These are phyloP conservation scores for Solanum raphanifolium DNA, from an alignment of 257 asterid species.

Conservation along the genomic window DNA sequence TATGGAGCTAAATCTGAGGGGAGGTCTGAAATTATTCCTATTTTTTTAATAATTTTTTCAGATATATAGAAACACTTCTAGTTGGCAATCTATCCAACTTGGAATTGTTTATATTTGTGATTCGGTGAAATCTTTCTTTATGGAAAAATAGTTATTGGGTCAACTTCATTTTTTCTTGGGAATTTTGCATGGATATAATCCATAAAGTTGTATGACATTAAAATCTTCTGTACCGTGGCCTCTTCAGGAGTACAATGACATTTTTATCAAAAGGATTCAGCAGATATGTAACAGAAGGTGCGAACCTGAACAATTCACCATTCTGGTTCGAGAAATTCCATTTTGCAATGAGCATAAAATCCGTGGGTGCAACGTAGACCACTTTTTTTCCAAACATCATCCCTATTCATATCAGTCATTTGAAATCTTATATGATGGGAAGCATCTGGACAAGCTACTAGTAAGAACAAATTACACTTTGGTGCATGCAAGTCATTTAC, in stretches of 20 bases:
- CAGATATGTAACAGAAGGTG: constrained; percentile 58
- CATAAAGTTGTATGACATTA: neutral
- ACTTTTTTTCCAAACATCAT: constrained; percentile 71
- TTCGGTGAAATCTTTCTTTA: neutral
- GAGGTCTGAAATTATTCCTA: neutral
- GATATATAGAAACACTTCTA: neutral
- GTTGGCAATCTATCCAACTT: neutral
- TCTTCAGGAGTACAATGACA: constrained; percentile 64
- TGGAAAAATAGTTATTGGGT: neutral
- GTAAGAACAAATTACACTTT: constrained; percentile 25
- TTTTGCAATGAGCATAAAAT: constrained; percentile 67
- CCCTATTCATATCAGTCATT: constrained; percentile 62
- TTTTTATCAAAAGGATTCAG: constrained; percentile 55
- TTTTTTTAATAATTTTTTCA: neutral
- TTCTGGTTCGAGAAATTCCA: constrained; percentile 91
- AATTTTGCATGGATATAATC: neutral
- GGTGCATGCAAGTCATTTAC: neutral
- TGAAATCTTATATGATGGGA: constrained; percentile 72
- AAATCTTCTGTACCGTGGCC: constrained; percentile 1
- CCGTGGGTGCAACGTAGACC: constrained; percentile 67
- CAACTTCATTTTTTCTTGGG: neutral
- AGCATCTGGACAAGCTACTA: constrained; percentile 51
- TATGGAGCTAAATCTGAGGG: neutral
- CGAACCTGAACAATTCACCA: constrained; percentile 84
- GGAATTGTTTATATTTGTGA: neutral